Evolutionary conservation across 345 rosid species (phyloP), one percentile per base, ranked within the genome.

Genomic region (Passiflora organensis): DNA sequence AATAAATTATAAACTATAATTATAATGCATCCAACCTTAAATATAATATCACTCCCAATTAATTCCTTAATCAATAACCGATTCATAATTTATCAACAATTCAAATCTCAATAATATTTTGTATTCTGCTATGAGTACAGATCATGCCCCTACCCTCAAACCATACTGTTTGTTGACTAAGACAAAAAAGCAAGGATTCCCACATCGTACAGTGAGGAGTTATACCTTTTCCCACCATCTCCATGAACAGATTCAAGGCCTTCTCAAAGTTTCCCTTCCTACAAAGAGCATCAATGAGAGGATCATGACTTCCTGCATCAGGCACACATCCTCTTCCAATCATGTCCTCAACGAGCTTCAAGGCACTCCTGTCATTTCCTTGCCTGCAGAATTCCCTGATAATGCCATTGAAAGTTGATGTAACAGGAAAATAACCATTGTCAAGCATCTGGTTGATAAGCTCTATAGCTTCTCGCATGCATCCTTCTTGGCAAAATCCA

Each of bases 261-360:
- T 63, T 82, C 22, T 72, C 62, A 32, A 64, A 38, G 22, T 80
- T 85, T 14, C 79, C 77, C 4, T 68, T 70, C 69, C 58, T 51
- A 42, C 84, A 79, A 43, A 79, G 64, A 21, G 57, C 76, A 61
- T 76, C 55, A 13, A 91, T 58, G 62, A 80, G 43, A 6, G 76
- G 65, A 20, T 59, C 59, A 46, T 83, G 82, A 65, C 84, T 76
- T 62, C 64, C 80, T 25, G 45, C 41, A 62, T 77, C 74, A 16
- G 78, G 82, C 16, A 58, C 10, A 5, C 79, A 80, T 1, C 89
- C 96, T 73, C 82, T 78, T 36, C 65, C 68, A 39, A 69, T 77
- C 79, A 84, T 73, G 66, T 86, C 91, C 53, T 80, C 84, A 36
- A 86, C 49, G 41, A 91, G 69, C 65, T 74, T 82, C 60, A 82